Conservation (phyloP, 2,329 filamentous ascomycete species). For the Penicillium sp. region DNA sequence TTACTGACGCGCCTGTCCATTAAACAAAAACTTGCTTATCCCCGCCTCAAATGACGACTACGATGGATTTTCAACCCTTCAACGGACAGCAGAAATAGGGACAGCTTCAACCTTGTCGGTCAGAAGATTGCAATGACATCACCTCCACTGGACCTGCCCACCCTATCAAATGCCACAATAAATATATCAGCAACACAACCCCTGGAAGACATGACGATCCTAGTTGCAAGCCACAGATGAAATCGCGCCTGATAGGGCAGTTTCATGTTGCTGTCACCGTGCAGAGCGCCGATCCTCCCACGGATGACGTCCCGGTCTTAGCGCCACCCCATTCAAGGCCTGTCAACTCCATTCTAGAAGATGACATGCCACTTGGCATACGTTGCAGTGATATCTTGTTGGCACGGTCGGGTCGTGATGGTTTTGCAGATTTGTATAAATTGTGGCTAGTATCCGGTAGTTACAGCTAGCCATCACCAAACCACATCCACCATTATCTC, state of each 20-base stretch:
- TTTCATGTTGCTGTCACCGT: neutral
- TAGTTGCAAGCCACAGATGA: neutral
- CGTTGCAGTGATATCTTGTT: conserved; percentile 5
- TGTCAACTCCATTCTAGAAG: conserved; percentile 7
- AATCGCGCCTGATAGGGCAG: neutral
- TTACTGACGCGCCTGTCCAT: neutral
- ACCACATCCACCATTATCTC: neutral
- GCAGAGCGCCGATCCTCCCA: conserved; percentile 18
- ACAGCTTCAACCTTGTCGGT: neutral
- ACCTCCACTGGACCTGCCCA: neutral
- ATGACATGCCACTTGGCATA: conserved; percentile 23
- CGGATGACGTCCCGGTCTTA: conserved; percentile 23
- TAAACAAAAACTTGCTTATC: neutral
- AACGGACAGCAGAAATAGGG: neutral
- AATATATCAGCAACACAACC: neutral
- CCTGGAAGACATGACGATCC: neutral
- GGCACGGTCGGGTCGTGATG: neutral
- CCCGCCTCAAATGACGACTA: neutral
- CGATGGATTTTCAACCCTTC: neutral
- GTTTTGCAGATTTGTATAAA: conserved; percentile 4
- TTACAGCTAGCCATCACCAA: neutral
- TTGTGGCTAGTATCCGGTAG: neutral
- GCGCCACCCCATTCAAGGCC: conserved; percentile 15
- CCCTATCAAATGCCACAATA: neutral
- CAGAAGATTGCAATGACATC: conserved; percentile 2